Evolutionary conservation across 208 protist species (phyloP).

Genomic region (Trypanosoma mega): DNA sequence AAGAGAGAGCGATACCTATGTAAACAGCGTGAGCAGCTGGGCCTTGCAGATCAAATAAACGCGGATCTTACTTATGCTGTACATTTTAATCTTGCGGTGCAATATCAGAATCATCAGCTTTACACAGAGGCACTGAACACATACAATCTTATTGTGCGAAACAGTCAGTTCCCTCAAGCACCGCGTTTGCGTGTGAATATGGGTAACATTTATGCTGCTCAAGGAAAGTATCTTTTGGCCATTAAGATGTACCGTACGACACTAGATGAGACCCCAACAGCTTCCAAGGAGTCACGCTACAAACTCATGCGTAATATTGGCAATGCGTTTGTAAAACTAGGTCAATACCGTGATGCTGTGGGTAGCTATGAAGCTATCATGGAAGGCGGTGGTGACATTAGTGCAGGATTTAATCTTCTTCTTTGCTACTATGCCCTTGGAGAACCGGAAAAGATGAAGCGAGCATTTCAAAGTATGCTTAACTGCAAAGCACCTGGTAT

Average conservation of each 20-base stretch:
- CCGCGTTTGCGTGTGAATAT: conserved; percentile 96
- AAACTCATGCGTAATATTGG: conserved; percentile 96
- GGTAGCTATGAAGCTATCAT: conserved; percentile 94
- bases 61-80: conserved; percentile 96
- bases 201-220: conserved; percentile 97
- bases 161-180: conserved; percentile 93
- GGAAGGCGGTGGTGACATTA: conserved; percentile 88
- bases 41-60: conserved; percentile 93
- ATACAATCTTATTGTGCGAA: conserved; percentile 95
- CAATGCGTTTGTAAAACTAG: conserved; percentile 95
- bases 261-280: conserved; percentile 92
- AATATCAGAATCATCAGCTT: conserved; percentile 95
- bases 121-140: conserved; percentile 96
- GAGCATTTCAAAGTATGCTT: conserved; percentile 90
- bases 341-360: conserved; percentile 96
- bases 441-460: conserved; percentile 94
- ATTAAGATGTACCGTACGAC: conserved; percentile 97
- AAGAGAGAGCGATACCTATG: conserved; percentile 92
- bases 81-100: conserved; percentile 95
- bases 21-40: conserved; percentile 90
- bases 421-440: conserved; percentile 97
- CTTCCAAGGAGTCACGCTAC: conserved; percentile 91
- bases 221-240: conserved; percentile 95
- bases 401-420: conserved; percentile 94
- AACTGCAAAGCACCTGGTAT: conserved; percentile 62